Base-by-base conservation (phyloP, 176 grass and related monocot species). In the Aegilops sharonensis region DNA sequence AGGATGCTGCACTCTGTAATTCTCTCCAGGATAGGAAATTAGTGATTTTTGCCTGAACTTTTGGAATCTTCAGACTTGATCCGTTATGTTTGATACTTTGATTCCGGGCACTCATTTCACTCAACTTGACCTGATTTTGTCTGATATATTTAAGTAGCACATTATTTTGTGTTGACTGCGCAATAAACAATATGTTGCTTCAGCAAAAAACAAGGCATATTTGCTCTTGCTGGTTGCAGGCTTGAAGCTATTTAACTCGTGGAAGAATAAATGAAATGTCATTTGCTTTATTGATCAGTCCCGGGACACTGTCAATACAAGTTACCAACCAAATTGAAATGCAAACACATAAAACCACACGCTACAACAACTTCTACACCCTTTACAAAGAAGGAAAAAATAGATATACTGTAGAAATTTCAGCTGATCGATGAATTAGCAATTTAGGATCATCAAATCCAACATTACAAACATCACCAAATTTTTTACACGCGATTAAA, bases 1-100 rank as follows among this genome's bases (percentile, higher is more conserved):
- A 85, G 35, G 54, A 68, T 89, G 76, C 56, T 84, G 23, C 56
- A 70, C 15, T 72, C 79, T 89, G 57, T 79, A 84, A 81, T 81
- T 82, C 84, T 20, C 61, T 69, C 47, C 10, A 13, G 21, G 45
- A 72, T 68, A 87, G 25, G 4, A 54, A 81, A 21, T 36, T 78
- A 23, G 45, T 21, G 24, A 85, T 61, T 90, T 83, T 79, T n/a
- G 23, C 24, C 39, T 64, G 27, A 34, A 10, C 4, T 45, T 60
- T 40, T 43, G 31, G 14, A 78, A 56, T n/a, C 13, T 66, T 5
- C 14, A 78, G 24, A 21, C 11, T 81, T 62, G 14, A 20, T 79
- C 3, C 43, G n/a, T 79, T 79, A 11, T 43, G 45, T 71, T 77
- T 76, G 45, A 68, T 77, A 12, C 59, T 71, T 77, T 76, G 45